Percentiles rank a stretch among this genome's conserved stretches.
Conservation (phyloP, 257 asterid species). For the Ajuga chamaepitys region DNA sequence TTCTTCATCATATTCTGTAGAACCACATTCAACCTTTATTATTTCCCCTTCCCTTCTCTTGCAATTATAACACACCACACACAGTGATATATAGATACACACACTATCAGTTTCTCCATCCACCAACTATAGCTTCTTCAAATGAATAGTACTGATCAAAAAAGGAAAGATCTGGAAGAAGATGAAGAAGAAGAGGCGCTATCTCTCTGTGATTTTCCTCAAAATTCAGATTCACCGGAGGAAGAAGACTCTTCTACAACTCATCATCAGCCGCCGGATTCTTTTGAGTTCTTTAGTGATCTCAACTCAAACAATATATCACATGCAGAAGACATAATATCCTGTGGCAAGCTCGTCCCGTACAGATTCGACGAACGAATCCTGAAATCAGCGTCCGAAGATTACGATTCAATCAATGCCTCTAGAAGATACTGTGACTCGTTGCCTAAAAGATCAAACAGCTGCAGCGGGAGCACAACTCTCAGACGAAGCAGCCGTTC, state of each 20-base stretch:
- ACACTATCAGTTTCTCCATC: background rate
- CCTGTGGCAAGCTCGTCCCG: slow-evolving; percentile 51
- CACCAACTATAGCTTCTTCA: background rate
- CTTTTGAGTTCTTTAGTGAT: slow-evolving; percentile 48
- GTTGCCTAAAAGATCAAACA: slow-evolving; percentile 23
- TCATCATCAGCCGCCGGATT: slow-evolving; percentile 30
- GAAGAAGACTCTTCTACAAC: background rate
- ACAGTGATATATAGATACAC: background rate
- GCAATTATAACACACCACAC: slow-evolving; percentile 1
- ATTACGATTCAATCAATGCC: background rate
- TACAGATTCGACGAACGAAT: slow-evolving; percentile 1
- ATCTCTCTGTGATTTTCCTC: slow-evolving; percentile 31
- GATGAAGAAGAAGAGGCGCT: slow-evolving; percentile 28
- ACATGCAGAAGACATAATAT: slow-evolving; percentile 64
- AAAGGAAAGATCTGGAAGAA: background rate
- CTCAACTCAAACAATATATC: slow-evolving; percentile 25
- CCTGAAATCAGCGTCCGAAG: background rate
- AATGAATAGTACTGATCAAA: slow-evolving; percentile 18
- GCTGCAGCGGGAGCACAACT: background rate
- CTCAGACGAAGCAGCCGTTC: slow-evolving; percentile 42
- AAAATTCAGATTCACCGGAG: slow-evolving; percentile 5
- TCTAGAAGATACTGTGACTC: slow-evolving; percentile 27
- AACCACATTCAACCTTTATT: background rate
- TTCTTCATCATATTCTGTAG: slow-evolving; percentile 3
- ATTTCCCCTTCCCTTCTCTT: background rate